Base-by-base conservation (phyloP, 2,329 filamentous ascomycete genomes). In the Penicillium freii region DNA sequence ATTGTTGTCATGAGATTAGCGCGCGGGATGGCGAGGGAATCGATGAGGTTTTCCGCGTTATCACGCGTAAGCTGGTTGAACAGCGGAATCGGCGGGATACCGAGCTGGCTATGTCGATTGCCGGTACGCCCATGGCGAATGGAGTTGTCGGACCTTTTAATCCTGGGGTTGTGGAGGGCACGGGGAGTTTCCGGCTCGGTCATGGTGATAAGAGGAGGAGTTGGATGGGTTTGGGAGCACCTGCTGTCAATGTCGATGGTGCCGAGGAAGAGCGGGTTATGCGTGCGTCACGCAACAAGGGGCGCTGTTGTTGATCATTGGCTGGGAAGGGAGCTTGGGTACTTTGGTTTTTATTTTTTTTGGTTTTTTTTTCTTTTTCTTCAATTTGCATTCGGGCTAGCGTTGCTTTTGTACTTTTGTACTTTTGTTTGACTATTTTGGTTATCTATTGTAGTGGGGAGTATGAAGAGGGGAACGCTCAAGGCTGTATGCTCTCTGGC, bases 1-100 rank as follows among this genome's bases (percentile, higher is more conserved):
- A 97, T 69, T 95, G 92, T 62, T 97, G 93, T 73, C 94, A 97
- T 75, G 94, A 99, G 78, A 93, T 99, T 70, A 92, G 88, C 66
- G 92, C 93, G 47, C 93, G 95, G 80, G 92, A 88, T 69, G 92
- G 92, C 56, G 92, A 97, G 79, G 93, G 93, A 19, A 92, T 99
- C 19, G 94, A 97, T 67, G 94, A 97, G 75, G 92, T 99, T 0
- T 97, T 97, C 68, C 84, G 93, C 1, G 91, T 96, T 27, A 89
- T 92, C 45, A 94, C 92, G 9, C 81, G 95, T 68, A 96, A 96
- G 77, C 76, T 88, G 19, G 86, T 88, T 5, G 93, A 97, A 77
- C 84, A 93, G 69, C 78, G 81, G 43, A 80, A 80, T 56, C 80
- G 79, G 45, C 70, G 82, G 15, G 82, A 83, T 59, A 76, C 79